phyloP scores from a whole-genome alignment of 139 green algal species.

The Chlorella sorokiniana region DNA sequence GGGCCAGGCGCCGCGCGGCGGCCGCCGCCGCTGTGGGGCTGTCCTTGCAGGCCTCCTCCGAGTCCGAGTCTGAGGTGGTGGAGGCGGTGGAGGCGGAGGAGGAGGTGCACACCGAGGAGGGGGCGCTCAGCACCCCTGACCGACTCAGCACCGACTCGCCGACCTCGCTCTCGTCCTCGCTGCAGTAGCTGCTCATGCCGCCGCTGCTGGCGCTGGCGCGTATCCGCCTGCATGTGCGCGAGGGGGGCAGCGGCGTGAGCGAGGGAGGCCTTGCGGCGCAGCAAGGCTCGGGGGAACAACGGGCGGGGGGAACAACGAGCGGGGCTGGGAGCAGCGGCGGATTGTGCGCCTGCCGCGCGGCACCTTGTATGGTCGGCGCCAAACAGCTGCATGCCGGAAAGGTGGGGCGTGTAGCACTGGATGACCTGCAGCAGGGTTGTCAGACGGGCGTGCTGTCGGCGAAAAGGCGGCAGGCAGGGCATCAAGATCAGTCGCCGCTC shows the following conservation, averaged over 20 bases:
- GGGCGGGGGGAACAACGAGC: not conserved
- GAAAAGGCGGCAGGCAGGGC: not conserved
- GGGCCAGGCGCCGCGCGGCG: not conserved
- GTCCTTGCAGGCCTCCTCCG: slow-evolving; percentile 21
- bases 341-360: not conserved
- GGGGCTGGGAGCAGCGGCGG: not conserved
- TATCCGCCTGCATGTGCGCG: slow-evolving; percentile 20
- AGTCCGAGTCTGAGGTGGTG: slow-evolving; percentile 41
- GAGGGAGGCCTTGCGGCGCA: not conserved
- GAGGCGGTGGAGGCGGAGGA: slow-evolving; percentile 27
- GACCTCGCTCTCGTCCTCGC: slow-evolving; percentile 2
- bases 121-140: not conserved
- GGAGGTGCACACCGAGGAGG: slow-evolving; percentile 12
- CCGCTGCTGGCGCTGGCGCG: slow-evolving; percentile 5
- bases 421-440: slow-evolving; percentile 38
- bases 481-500: not conserved
- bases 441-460: not conserved
- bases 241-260: no score
- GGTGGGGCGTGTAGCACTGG: slow-evolving; percentile 48
- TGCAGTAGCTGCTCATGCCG: slow-evolving; percentile 24
- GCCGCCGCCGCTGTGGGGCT: not conserved
- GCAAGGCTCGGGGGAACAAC: not conserved
- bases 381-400: slow-evolving; percentile 50
- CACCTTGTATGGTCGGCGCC: slow-evolving; percentile 23
- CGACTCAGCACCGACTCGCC: not conserved